Base-by-base conservation (phyloP, 176 grass and related monocot genomes). In the Aegilops sharonensis region DNA sequence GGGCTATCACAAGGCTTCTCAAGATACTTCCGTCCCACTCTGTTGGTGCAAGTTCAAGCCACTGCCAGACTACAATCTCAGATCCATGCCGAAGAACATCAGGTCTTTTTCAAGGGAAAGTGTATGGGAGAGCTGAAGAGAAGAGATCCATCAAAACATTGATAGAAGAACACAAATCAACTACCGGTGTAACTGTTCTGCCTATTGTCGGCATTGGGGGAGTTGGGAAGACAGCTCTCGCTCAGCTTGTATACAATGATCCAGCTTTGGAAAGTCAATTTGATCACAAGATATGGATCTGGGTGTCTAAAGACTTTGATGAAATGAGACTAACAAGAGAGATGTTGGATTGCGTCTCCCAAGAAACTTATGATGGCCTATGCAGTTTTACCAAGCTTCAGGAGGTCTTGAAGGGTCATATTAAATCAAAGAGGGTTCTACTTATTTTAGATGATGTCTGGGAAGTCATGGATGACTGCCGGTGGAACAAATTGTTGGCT, bases 371-470 rank as follows among this genome's bases (percentile, higher is more conserved):
- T 7, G 14, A 61, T 30, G 15, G n/a, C 14, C 30, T 61, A 21
- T 54, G 52, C 39, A 81, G 40, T 3, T 65, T 87, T 18, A 0
- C 68, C 0, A 62, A 25, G 9, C 75, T 84, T 13, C 89, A 80
- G 13, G 50, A 69, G 39, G 25, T 43, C 40, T 75, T 78, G 30
- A 20, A n/a, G 9, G 23, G 2, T 23, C 9, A n/a, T 43, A 5
- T 87, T 17, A 32, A 27, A 7, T 9, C 3, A 0, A 80, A 65
- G 8, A 87, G 69, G 8, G 35, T 31, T 60, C 57, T 91, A 5
- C 59, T 86, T 2, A 5, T 86, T 20, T 76, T 91, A 3, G 89
- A 91, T 74, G 80, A 87, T 75, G 25, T 91, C 0, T 91, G 89
- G 84, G 21, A 68, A 0, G 20, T 4, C 20, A 59, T 75, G 25